phyloP scores from a whole-genome alignment of 306 rosid genomes.

The Prunus salicina region DNA sequence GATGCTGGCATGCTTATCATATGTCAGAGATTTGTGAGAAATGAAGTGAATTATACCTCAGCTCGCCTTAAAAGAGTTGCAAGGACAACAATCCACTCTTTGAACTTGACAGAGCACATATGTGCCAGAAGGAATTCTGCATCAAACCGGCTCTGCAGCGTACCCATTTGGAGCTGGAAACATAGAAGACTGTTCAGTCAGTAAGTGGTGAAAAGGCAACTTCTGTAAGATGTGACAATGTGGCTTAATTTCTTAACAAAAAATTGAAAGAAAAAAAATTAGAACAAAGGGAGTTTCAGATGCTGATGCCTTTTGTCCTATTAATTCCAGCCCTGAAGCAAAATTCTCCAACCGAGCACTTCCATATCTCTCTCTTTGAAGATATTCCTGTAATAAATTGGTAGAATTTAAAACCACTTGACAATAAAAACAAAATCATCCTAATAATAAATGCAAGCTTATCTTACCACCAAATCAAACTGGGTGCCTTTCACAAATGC shows the following conservation, averaged over 20 bases:
- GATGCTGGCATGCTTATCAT: slow-evolving; percentile 4
- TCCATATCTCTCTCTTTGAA: slow-evolving; percentile 85
- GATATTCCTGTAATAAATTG: slow-evolving; percentile 69
- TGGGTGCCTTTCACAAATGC: slow-evolving; percentile 97
- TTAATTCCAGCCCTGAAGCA: slow-evolving; percentile 86
- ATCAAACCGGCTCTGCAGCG: slow-evolving; percentile 87
- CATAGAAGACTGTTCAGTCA: slow-evolving; percentile 19
- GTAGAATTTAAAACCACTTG: slow-evolving; percentile 18
- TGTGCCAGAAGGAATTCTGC: slow-evolving; percentile 93
- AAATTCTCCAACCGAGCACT: slow-evolving; percentile 91
- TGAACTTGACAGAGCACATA: slow-evolving; percentile 95
- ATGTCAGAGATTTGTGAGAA: slow-evolving; percentile 17
- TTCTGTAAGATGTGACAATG: slow-evolving; percentile 17
- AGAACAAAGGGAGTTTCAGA: slow-evolving; percentile 13
- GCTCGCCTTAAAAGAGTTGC: slow-evolving; percentile 91
- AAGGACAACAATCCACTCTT: slow-evolving; percentile 97
- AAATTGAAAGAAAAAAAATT: background rate
- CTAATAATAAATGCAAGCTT: slow-evolving; percentile 6
- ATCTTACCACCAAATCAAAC: slow-evolving; percentile 91
- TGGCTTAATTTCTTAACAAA: background rate
- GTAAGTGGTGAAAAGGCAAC: background rate
- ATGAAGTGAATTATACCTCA: slow-evolving; percentile 54
- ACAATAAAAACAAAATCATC: background rate
- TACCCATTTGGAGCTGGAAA: slow-evolving; percentile 88
- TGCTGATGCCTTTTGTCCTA: slow-evolving; percentile 71